These are phyloP conservation scores for Fusarium anguioides DNA, from an alignment of 2,329 filamentous ascomycete species.

Conservation along the genomic window DNA sequence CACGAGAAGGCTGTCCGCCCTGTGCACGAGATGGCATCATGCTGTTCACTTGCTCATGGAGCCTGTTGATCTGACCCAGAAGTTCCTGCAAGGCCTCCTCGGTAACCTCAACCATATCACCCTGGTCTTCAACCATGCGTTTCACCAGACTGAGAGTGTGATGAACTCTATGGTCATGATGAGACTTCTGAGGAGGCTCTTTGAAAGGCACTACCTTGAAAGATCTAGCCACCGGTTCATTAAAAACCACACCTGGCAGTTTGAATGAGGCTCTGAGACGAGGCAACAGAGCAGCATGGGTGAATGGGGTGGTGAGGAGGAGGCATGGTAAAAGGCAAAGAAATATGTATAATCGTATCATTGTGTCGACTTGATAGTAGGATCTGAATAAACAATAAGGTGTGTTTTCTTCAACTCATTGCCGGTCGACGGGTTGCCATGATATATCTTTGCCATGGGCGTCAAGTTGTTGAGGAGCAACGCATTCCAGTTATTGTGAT, in stretches of 20 bases:
- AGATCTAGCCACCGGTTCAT: slow-evolving; percentile 16
- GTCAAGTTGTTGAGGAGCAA: slow-evolving; percentile 46
- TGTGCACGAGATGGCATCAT: slow-evolving; percentile 40
- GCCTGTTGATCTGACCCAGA: slow-evolving; percentile 44
- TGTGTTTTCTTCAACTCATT: background rate
- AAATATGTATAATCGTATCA: slow-evolving; percentile 38
- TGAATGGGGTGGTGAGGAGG: slow-evolving; percentile 8
- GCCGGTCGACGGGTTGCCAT: slow-evolving; percentile 1
- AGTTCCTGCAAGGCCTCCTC: slow-evolving; percentile 42
- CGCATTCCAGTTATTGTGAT: slow-evolving; percentile 48
- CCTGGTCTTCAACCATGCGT: slow-evolving; percentile 43
- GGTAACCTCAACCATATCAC: slow-evolving; percentile 42
- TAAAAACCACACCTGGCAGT: slow-evolving; percentile 16
- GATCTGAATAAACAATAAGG: slow-evolving; percentile 1
- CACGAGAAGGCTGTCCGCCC: slow-evolving; percentile 10
- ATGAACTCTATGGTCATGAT: slow-evolving; percentile 19
- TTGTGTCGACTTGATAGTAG: slow-evolving; percentile 31
- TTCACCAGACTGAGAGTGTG: slow-evolving; percentile 32
- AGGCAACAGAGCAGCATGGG: slow-evolving; percentile 24
- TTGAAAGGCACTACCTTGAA: slow-evolving; percentile 22
- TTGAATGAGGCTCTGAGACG: slow-evolving; percentile 7
- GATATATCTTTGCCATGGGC: slow-evolving; percentile 35
- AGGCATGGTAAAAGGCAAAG: slow-evolving; percentile 32
- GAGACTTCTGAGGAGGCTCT: slow-evolving; percentile 7
- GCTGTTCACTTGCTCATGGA: slow-evolving; percentile 45